phyloP scores from a whole-genome alignment of 176 grass and related monocot genomes.

The Carex scoparia region DNA sequence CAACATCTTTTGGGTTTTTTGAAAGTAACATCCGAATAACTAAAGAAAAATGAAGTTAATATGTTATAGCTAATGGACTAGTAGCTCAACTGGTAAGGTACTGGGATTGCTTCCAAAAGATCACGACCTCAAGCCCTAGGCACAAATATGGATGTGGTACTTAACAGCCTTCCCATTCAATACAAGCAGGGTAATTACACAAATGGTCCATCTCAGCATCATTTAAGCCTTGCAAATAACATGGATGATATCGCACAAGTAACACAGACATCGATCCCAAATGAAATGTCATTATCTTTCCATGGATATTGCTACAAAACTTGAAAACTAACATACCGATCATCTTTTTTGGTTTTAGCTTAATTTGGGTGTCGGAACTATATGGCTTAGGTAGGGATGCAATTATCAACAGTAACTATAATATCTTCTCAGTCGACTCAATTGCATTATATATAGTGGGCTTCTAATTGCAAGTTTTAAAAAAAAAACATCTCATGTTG shows the following conservation, averaged over 20 bases:
- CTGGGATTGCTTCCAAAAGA: neutral
- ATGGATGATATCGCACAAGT: neutral
- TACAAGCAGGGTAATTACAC: too few species aligned
- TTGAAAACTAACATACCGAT: neutral
- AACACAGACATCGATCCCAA: neutral
- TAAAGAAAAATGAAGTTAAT: neutral
- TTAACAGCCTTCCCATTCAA: too few species aligned
- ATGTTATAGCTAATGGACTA: neutral
- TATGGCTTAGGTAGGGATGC: neutral
- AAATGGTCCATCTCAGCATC: too few species aligned
- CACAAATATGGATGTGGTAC: neutral
- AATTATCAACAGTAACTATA: neutral
- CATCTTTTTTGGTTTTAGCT: neutral
- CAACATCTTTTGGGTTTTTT: neutral
- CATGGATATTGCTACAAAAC: neutral
- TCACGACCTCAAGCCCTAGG: neutral
- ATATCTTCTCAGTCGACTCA: neutral
- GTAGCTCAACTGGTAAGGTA: neutral
- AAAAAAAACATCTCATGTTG: neutral
- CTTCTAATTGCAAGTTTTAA: neutral
- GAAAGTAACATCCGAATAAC: neutral
- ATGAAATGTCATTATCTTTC: neutral
- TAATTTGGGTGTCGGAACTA: neutral
- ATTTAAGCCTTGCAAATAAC: neutral
- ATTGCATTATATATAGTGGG: neutral